Percentiles rank a stretch among this genome's conserved stretches.
Evolutionary conservation across 2,329 filamentous ascomycete species (phyloP).

Genomic region (Aspergillus caelatus): DNA sequence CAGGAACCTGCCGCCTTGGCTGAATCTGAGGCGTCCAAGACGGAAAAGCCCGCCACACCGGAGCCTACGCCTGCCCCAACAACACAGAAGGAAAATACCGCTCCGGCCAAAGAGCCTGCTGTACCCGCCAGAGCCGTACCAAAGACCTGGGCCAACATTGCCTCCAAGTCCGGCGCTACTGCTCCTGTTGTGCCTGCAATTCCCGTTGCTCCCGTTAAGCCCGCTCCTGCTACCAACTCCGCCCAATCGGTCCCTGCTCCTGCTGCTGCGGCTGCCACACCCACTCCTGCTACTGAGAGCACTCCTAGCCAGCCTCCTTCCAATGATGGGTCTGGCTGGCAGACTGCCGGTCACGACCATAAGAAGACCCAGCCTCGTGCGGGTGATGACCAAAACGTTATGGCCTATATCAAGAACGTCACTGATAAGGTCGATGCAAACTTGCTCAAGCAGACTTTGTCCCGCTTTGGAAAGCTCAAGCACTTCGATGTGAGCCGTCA

Average conservation of each 20-base stretch:
- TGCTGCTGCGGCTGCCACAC: slow-evolving; percentile 35
- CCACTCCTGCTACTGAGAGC: slow-evolving; percentile 53
- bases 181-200: slow-evolving; percentile 40
- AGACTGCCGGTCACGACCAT: slow-evolving; percentile 76
- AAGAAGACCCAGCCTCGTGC: slow-evolving; percentile 79
- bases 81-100: slow-evolving; percentile 43
- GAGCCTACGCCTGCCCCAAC: slow-evolving; percentile 59
- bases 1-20: slow-evolving; percentile 37
- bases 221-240: slow-evolving; percentile 35
- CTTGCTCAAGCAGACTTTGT: slow-evolving; percentile 70
- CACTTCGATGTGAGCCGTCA: slow-evolving; percentile 67
- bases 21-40: slow-evolving; percentile 44
- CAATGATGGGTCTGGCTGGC: slow-evolving; percentile 73
- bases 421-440: slow-evolving; percentile 81
- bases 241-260: slow-evolving; percentile 42
- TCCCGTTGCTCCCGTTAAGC: slow-evolving; percentile 36
- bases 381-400: slow-evolving; percentile 71
- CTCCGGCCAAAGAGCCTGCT: slow-evolving; percentile 57
- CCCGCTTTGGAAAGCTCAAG: slow-evolving; percentile 67
- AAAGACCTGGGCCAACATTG: slow-evolving; percentile 68
- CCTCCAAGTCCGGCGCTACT: slow-evolving; percentile 49
- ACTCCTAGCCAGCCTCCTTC: slow-evolving; percentile 81
- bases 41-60: slow-evolving; percentile 68
- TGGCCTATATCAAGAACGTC: slow-evolving; percentile 95
- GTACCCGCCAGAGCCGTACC: slow-evolving; percentile 54